Evolutionary conservation across 306 rosid genomes (phyloP).

Genomic region (Erythrophleum fordii): DNA sequence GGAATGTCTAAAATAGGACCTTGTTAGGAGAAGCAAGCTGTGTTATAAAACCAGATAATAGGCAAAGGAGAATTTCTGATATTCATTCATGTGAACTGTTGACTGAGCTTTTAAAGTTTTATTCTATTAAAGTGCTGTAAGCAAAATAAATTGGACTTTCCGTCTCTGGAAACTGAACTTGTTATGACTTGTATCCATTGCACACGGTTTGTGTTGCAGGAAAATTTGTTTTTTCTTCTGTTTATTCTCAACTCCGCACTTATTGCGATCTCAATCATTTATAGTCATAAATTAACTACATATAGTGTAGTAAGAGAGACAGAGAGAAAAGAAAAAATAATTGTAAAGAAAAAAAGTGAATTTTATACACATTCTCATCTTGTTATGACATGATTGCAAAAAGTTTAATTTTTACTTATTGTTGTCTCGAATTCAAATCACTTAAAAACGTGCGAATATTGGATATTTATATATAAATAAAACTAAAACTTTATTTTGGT

Average conservation of each 20-base stretch:
- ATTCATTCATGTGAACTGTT: conserved; percentile 39
- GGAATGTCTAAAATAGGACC: conserved; percentile 8
- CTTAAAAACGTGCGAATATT: too few species aligned
- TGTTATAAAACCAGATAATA: conserved; percentile 23
- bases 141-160: conserved; percentile 22
- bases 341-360: too few species aligned
- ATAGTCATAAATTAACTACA: too few species aligned
- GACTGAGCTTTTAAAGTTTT: conserved; percentile 26
- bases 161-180: conserved; percentile 29
- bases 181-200: neutral
- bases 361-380: too few species aligned
- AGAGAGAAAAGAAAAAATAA: too few species aligned
- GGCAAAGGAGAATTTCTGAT: conserved; percentile 19
- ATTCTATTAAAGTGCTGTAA: conserved; percentile 34
- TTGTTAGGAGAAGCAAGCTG: conserved; percentile 27
- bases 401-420: too few species aligned
- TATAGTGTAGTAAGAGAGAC: too few species aligned
- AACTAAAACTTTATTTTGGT: too few species aligned
- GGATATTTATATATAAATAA: too few species aligned
- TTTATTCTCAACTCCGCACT: neutral
- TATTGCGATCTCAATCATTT: too few species aligned
- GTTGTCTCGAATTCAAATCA: neutral
- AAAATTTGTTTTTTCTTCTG: neutral
- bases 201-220: neutral
- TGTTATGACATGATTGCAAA: too few species aligned